Evolutionary conservation across 352 stramenopile species (phyloP).

Genomic region (Lagenidium giganteum): DNA sequence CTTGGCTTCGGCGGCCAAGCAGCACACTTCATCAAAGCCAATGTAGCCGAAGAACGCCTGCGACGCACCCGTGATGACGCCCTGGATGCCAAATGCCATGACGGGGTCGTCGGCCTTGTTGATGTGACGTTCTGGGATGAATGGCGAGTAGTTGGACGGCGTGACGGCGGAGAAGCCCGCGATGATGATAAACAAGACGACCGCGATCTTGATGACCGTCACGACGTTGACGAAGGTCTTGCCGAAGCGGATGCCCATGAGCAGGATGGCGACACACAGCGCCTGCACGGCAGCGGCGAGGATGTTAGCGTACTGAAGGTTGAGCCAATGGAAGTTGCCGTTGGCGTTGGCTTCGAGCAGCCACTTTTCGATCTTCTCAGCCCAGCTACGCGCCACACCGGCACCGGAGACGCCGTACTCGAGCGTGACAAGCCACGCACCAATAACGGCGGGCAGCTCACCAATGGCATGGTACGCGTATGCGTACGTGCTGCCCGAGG

Average conservation of each 20-base stretch:
- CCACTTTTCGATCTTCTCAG: constrained; percentile 83
- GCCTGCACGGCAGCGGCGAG: constrained; percentile 68
- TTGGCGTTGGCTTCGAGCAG: constrained; percentile 34
- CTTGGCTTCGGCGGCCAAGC: constrained; percentile 76
- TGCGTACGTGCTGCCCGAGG: constrained; percentile 87
- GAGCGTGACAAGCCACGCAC: constrained; percentile 86
- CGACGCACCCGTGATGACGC: constrained; percentile 76
- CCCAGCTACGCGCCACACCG: constrained; percentile 91
- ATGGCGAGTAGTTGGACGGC: constrained; percentile 75
- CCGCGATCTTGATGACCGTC: constrained; percentile 66
- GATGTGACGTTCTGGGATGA: constrained; percentile 43
- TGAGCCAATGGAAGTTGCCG: constrained; percentile 43
- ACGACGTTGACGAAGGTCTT: constrained; percentile 88
- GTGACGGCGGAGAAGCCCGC: constrained; percentile 83
- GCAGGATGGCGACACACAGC: constrained; percentile 60
- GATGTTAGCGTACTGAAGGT: constrained; percentile 55
- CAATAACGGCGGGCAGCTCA: constrained; percentile 89
- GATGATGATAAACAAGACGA: constrained; percentile 92
- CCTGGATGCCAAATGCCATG: constrained; percentile 33
- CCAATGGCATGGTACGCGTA: constrained; percentile 92
- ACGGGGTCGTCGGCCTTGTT: too few species aligned
- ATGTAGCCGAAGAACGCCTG: constrained; percentile 93
- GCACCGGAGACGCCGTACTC: constrained; percentile 90
- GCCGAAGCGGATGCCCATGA: constrained; percentile 82
- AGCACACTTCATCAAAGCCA: constrained; percentile 95